Conservation (phyloP, 2,329 filamentous ascomycete species). For the Coleophoma eucalyptorum region DNA sequence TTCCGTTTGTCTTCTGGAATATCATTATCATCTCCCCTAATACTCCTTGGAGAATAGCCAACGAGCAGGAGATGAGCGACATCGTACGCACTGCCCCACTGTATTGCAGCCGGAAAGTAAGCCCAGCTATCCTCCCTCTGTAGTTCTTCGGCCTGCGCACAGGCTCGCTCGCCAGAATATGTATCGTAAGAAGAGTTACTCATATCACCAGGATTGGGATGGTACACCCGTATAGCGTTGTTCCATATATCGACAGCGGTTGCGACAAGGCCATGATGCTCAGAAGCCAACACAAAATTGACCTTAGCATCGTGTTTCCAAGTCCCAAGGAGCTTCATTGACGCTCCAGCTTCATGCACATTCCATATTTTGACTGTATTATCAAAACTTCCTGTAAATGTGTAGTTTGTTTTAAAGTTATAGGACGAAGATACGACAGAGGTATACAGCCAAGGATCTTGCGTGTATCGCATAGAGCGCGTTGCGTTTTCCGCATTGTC, state of each 20-base stretch:
- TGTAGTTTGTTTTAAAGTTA: conserved; percentile 37
- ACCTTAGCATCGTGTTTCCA: conserved; percentile 57
- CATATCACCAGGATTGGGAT: conserved; percentile 32
- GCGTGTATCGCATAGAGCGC: conserved; percentile 51
- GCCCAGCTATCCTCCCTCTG: conserved; percentile 43
- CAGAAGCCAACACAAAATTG: conserved; percentile 56
- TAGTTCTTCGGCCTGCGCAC: conserved; percentile 17
- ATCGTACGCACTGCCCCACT: conserved; percentile 48
- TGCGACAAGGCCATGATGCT: conserved; percentile 44
- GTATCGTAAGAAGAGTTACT: conserved; percentile 20
- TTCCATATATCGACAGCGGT: conserved; percentile 53
- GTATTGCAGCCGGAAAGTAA: conserved; percentile 59
- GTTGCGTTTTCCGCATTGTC: conserved; percentile 50
- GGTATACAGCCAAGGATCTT: conserved; percentile 60
- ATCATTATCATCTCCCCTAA: conserved; percentile 45
- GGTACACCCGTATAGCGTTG: conserved; percentile 55
- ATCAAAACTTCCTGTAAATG: conserved; percentile 60
- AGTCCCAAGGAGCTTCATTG: conserved; percentile 42
- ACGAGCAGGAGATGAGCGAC: conserved; percentile 52
- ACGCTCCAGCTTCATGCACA: conserved; percentile 31
- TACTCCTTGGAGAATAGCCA: conserved; percentile 58
- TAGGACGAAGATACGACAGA: conserved; percentile 61
- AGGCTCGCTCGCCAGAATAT: conserved; percentile 22
- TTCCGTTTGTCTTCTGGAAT: conserved; percentile 56
- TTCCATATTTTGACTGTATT: conserved; percentile 58